Percentiles rank a stretch among this genome's conserved stretches.
These are phyloP conservation scores for Monilinia fructicola DNA, from an alignment of 2,329 filamentous ascomycete genomes.

Conservation along the genomic window DNA sequence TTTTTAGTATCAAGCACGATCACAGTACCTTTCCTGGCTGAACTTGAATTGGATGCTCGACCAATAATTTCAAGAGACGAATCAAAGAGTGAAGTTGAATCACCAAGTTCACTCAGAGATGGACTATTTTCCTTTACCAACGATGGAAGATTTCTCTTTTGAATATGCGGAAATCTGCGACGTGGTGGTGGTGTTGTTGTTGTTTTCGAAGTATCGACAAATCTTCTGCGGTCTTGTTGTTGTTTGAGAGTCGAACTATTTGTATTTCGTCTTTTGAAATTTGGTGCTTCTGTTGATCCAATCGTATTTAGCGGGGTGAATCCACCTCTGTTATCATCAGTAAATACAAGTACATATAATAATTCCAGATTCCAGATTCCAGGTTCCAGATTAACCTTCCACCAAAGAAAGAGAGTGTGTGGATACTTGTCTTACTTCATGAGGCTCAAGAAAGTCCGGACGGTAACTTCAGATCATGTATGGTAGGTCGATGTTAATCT, in stretches of 20 bases:
- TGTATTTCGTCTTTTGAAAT: constrained; percentile 15
- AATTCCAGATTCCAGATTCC: not conserved
- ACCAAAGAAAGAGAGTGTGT: not conserved
- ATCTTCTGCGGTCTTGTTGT: constrained; percentile 7
- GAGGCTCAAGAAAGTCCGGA: not conserved
- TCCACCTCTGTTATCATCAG: constrained; percentile 21
- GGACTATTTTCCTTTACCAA: constrained; percentile 22
- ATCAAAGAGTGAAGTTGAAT: constrained; percentile 39
- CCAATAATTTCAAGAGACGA: constrained; percentile 24
- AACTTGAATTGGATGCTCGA: constrained; percentile 26
- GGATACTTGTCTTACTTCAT: constrained; percentile 24
- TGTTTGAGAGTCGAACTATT: constrained; percentile 3
- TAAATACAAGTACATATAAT: too few species aligned
- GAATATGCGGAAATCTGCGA: not conserved
- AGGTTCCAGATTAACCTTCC: not conserved
- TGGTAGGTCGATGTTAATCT: not conserved
- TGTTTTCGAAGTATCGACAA: not conserved
- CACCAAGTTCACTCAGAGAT: constrained; percentile 37
- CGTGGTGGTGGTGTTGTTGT: constrained; percentile 5
- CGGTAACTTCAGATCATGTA: too few species aligned
- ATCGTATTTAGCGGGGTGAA: constrained; percentile 25
- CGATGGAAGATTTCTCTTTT: not conserved
- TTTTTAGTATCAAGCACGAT: constrained; percentile 29
- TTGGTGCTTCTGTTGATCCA: constrained; percentile 23
- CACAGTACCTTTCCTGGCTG: constrained; percentile 27